phyloP scores from a whole-genome alignment of 1,284 basidiomycete genomes.

The Sphaerobolus stellatus region DNA sequence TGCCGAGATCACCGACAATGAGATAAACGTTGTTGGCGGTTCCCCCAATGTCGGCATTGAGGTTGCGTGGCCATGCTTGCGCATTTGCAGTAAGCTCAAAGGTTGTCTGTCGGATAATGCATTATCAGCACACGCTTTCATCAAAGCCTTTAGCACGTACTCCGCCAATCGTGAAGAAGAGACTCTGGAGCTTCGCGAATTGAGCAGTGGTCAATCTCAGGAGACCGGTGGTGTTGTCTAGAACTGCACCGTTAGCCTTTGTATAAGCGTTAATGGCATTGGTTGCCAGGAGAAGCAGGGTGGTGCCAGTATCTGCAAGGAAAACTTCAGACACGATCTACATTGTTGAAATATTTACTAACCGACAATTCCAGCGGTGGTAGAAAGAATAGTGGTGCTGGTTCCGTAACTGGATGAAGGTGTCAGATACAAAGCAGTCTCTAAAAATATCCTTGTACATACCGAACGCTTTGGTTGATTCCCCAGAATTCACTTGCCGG shows the following conservation, averaged over 20 bases:
- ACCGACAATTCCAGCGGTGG: constrained; percentile 47
- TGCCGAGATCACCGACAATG: constrained; percentile 22
- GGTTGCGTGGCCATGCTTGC: constrained; percentile 57
- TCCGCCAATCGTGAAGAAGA: constrained; percentile 17
- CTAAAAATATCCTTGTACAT: too few relatives aligned
- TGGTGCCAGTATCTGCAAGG: constrained; percentile 15
- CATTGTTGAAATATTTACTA: not conserved
- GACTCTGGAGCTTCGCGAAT: constrained; percentile 15
- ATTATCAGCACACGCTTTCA: not conserved
- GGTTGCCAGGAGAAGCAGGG: constrained; percentile 11
- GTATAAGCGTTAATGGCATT: constrained; percentile 13
- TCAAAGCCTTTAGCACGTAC: not conserved
- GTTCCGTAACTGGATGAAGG: constrained; percentile 26
- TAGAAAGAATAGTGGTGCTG: constrained; percentile 35
- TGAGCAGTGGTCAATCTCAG: constrained; percentile 13
- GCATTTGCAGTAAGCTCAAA: constrained; percentile 55
- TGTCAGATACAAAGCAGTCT: too few relatives aligned
- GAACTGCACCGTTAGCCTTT: constrained; percentile 12
- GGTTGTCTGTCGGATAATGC: constrained; percentile 3
- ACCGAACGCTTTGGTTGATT: constrained; percentile 16
- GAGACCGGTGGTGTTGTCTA: constrained; percentile 19
- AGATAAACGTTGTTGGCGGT: not conserved
- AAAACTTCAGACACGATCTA: not conserved
- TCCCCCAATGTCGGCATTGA: constrained; percentile 53
- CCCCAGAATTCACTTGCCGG: constrained; percentile 22